Base-by-base conservation (phyloP, 345 rosid species). In the Microcos paniculata region DNA sequence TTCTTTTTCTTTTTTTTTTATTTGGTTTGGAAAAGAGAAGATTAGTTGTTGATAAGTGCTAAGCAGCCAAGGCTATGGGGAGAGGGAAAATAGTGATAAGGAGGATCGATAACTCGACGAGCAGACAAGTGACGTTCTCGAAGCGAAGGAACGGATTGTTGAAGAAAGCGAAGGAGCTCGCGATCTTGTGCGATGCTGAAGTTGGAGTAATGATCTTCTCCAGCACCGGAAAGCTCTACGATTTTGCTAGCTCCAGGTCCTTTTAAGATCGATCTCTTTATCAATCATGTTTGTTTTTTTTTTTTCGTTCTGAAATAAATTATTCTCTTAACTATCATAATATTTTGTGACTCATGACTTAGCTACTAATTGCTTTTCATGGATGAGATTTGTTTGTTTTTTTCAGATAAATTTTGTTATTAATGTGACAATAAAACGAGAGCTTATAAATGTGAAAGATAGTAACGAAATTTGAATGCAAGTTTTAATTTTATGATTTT, bases 121-220 rank as follows among this genome's bases (percentile, higher is more conserved):
- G 85, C 74, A 69, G 88, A 75, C 86, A 85, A 73, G 88, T 85
- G 78, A 85, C 88, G 12, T 85, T 85, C 78, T 85, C 88, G 62
- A 85, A 85, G 81, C 73, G 88, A 66, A 77, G 88, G 76, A 85
- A 77, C 52, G 88, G 88, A 42, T 64, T 85, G 82, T 31, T 83
- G 66, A 85, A 85, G 82, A 85, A 85, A 82, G 88, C 86, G 23
- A 85, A 81, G 78, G 88, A 85, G 82, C 83, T 85, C 10, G 82
- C 86, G 62, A 85, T 85, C 78, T 52, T 85, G 38, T 85, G 88
- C 80, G 88, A 85, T 33, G 88, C 88, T 10, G 85, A 85, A 43
- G 88, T 83, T 40, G 88, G 86, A 42, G 83, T 85, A 42, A 69
- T 83, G 56, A 77, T 85, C 81, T 85, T 85, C 85, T 85, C 88